Conservation (phyloP, 345 rosid genomes). For the Salix purpurea region DNA sequence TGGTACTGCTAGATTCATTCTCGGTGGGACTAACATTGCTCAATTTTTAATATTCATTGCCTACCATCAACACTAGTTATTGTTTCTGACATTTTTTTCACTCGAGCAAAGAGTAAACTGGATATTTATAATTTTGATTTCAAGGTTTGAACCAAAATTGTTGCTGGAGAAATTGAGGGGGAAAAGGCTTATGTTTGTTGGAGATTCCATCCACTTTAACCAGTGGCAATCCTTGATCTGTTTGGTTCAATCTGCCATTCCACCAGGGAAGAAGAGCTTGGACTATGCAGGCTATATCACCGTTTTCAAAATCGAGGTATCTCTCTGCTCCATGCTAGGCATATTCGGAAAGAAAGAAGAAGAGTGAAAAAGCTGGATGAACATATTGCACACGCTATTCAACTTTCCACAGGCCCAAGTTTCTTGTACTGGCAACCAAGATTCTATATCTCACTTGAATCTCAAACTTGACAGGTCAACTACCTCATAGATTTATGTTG, state of each 20-base stretch:
- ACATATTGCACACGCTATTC: neutral
- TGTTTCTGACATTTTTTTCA: neutral
- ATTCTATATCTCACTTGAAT: too few relatives aligned
- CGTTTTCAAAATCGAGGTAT: constrained; percentile 23
- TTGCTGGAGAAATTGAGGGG: constrained; percentile 28
- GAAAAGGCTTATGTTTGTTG: constrained; percentile 28
- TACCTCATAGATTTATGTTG: neutral
- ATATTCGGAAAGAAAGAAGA: too few relatives aligned
- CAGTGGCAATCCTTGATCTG: constrained; percentile 28
- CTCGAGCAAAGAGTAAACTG: neutral
- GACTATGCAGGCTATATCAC: neutral
- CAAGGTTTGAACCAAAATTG: constrained; percentile 44
- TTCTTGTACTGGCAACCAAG: neutral
- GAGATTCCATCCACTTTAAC: constrained; percentile 19
- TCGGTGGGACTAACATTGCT: too few relatives aligned
- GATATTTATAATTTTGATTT: too few relatives aligned
- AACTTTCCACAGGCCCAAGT: neutral
- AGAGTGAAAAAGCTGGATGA: neutral
- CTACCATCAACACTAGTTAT: neutral
- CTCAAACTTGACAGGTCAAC: too few relatives aligned
- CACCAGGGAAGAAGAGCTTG: constrained; percentile 14
- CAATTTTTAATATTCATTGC: too few relatives aligned
- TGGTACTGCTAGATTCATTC: too few relatives aligned
- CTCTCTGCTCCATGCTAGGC: neutral
- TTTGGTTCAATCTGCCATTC: constrained; percentile 19